Evolutionary conservation across 495 filamentous ascomycete genomes (phyloP).

Genomic region (Corynascus novoguineensis): DNA sequence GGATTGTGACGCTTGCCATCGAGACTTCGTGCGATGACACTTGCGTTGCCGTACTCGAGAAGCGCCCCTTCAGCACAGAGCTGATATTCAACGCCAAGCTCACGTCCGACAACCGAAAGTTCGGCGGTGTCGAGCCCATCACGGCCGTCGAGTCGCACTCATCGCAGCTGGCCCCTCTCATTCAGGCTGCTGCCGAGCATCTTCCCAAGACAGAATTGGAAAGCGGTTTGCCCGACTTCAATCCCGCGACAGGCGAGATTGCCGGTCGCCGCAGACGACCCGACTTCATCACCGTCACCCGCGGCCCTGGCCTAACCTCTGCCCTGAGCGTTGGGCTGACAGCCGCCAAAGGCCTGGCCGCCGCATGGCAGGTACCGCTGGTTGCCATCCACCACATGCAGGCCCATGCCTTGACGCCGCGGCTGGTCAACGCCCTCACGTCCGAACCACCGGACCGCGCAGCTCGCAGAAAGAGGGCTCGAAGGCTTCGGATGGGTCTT

Average conservation of each 20-base stretch:
- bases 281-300: constrained; percentile 78
- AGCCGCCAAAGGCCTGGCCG: constrained; percentile 79
- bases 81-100: constrained; percentile 78
- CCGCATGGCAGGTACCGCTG: constrained; percentile 75
- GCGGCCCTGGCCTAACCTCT: constrained; percentile 82
- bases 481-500: no score
- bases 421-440: constrained; percentile 62
- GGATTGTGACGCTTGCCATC: constrained; percentile 78
- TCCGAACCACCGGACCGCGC: constrained; percentile 7
- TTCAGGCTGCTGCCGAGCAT: constrained; percentile 55
- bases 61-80: constrained; percentile 36
- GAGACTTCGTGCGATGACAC: constrained; percentile 98
- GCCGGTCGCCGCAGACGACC: constrained; percentile 46
- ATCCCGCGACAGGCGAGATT: not conserved
- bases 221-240: not conserved
- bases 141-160: constrained; percentile 69
- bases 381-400: constrained; percentile 95
- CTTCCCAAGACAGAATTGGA: constrained; percentile 25
- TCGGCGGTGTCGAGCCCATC: constrained; percentile 73
- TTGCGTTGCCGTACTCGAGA: constrained; percentile 78
- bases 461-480: not conserved
- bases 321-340: constrained; percentile 71
- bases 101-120: constrained; percentile 66
- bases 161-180: constrained; percentile 56
- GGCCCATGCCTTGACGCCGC: constrained; percentile 83